phyloP scores from a whole-genome alignment of 2,329 filamentous ascomycete species.

The Arachnopeziza araneosa region DNA sequence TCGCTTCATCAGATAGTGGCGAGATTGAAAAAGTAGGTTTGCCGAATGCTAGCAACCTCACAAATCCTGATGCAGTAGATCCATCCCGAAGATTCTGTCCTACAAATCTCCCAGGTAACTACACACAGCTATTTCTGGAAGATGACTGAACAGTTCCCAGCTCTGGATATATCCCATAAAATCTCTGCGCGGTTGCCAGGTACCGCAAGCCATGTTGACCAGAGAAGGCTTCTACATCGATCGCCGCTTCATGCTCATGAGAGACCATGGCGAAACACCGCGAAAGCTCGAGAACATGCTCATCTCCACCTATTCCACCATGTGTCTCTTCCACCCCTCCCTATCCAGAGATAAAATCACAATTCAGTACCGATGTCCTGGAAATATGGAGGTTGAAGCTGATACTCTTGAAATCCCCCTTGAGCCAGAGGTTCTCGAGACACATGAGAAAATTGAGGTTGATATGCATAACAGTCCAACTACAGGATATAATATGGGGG shows the following conservation, averaged over 20 bases:
- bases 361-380: conserved; percentile 35
- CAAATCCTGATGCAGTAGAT: background rate
- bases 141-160: conserved; percentile 30
- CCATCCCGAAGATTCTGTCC: background rate
- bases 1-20: too few relatives aligned
- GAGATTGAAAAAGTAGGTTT: too few relatives aligned
- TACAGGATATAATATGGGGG: conserved; percentile 58
- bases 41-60: too few relatives aligned
- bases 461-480: conserved; percentile 55
- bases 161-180: conserved; percentile 73
- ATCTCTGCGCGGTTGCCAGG: conserved; percentile 55
- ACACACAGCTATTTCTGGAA: background rate
- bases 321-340: conserved; percentile 59
- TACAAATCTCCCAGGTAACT: conserved; percentile 24
- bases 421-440: conserved; percentile 44
- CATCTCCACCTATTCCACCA: conserved; percentile 49
- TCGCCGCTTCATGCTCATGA: conserved; percentile 65
- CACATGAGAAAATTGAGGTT: conserved; percentile 45
- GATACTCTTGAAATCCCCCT: conserved; percentile 40
- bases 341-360: conserved; percentile 39
- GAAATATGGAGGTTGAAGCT: background rate
- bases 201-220: conserved; percentile 49
- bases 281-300: conserved; percentile 51
- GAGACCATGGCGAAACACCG: conserved; percentile 36
- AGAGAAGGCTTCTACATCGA: conserved; percentile 61